Evolutionary conservation across 2,329 filamentous ascomycete genomes (phyloP).

Genomic region (Talaromyces piceae): DNA sequence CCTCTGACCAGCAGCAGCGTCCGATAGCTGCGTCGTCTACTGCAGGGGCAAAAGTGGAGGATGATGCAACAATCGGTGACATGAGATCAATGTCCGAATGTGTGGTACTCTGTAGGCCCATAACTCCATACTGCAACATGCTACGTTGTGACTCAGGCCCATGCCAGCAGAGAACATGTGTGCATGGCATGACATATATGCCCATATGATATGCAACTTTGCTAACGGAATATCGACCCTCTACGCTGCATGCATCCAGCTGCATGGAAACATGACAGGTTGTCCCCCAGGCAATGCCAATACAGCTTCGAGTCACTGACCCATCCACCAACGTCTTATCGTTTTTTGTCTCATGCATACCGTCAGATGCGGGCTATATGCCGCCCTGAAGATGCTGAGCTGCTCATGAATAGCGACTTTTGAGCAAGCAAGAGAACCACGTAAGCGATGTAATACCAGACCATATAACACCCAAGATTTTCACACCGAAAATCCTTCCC

Average conservation of each 20-base stretch:
- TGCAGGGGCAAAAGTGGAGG: neutral
- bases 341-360: neutral
- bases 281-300: neutral
- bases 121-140: neutral
- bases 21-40: neutral
- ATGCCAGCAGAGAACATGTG: neutral
- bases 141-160: neutral
- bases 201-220: neutral
- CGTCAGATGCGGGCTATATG: neutral
- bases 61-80: neutral
- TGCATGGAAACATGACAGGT: neutral
- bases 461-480: neutral
- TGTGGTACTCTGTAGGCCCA: neutral
- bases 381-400: neutral
- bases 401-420: neutral
- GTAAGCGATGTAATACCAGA: neutral
- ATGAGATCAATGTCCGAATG: neutral
- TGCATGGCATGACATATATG: too few species aligned
- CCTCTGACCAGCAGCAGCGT: too few species aligned
- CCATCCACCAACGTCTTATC: neutral
- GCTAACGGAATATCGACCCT: neutral
- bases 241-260: neutral
- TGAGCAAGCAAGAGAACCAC: neutral
- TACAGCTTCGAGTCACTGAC: too few species aligned
- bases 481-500: neutral